A percentile compares a stretch with the other conserved stretches of the same genome.
Conservation (phyloP, 345 rosid species). For the Aethionema arabicum region DNA sequence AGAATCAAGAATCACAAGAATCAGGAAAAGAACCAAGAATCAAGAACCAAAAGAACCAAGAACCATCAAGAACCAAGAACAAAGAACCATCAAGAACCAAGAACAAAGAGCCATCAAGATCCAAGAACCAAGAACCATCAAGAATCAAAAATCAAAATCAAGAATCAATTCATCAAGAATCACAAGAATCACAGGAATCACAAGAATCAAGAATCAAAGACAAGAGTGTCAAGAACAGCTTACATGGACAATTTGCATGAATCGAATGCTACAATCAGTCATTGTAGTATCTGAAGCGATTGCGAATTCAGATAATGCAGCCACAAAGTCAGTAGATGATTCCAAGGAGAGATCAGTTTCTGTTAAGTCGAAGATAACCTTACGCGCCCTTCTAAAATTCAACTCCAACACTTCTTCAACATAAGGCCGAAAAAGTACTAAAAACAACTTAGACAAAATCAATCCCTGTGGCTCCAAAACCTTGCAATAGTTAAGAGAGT, state of each 20-base stretch:
- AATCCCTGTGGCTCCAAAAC: conserved; percentile 84
- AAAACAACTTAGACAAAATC: conserved; percentile 74
- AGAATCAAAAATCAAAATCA: too few species aligned
- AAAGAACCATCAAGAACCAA: conserved; percentile 3
- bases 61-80: background rate
- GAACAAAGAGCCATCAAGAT: background rate
- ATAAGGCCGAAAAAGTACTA: conserved; percentile 80
- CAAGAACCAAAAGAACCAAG: too few species aligned
- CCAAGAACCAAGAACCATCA: too few species aligned
- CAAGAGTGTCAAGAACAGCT: conserved; percentile 34
- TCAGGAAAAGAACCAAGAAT: background rate
- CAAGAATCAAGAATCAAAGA: background rate
- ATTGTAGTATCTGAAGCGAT: conserved; percentile 56
- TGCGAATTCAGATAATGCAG: conserved; percentile 60
- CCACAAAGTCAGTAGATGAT: conserved; percentile 49
- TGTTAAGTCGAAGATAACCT: conserved; percentile 52
- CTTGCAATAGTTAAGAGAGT: conserved; percentile 72
- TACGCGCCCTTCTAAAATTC: conserved; percentile 85
- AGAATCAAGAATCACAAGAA: conserved; percentile 10
- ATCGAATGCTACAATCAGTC: conserved; percentile 73
- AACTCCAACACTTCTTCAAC: conserved; percentile 90
- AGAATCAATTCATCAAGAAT: background rate
- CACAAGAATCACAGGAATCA: conserved; percentile 1
- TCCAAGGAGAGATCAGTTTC: conserved; percentile 59
- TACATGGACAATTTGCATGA: conserved; percentile 78